Evolutionary conservation across 192 early-diverging fungal species (phyloP).

Genomic region (Pilobolus umbonatus): DNA sequence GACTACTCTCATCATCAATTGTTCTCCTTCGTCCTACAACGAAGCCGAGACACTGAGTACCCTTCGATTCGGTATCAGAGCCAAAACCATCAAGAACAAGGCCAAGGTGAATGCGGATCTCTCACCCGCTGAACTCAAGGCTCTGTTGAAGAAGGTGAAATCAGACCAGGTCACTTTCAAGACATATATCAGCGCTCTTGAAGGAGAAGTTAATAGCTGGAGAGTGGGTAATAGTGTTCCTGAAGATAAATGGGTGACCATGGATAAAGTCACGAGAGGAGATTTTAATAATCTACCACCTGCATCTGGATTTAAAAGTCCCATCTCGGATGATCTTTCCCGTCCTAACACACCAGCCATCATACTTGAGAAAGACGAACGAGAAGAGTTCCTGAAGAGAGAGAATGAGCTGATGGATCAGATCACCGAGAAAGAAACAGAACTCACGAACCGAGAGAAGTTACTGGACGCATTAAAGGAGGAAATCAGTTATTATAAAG

Average conservation of each 20-base stretch:
- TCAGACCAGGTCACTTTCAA: constrained; percentile 74
- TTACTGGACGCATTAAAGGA: constrained; percentile 60
- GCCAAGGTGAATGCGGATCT: constrained; percentile 98
- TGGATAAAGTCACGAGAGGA: constrained; percentile 48
- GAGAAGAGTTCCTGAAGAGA: constrained; percentile 89
- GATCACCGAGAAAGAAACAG: constrained; percentile 86
- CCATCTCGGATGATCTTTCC: constrained; percentile 38
- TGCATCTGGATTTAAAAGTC: constrained; percentile 45
- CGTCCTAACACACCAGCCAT: constrained; percentile 75
- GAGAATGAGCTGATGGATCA: constrained; percentile 96
- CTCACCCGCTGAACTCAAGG: constrained; percentile 91
- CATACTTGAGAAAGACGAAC: constrained; percentile 79
- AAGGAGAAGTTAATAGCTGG: constrained; percentile 92
- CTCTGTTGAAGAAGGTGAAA: constrained; percentile 86
- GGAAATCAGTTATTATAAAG: constrained; percentile 67
- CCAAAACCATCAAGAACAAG: constrained; percentile 99
- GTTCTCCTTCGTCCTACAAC: constrained; percentile 96
- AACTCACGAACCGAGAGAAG: constrained; percentile 61
- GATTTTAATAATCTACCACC: constrained; percentile 33
- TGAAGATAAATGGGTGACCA: constrained; percentile 60
- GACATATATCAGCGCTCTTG: constrained; percentile 75
- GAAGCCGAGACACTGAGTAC: constrained; percentile 93
- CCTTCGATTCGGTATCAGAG: constrained; percentile 95
- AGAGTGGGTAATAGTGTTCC: constrained; percentile 72
- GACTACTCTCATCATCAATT: constrained; percentile 98